These are phyloP conservation scores for Conoideocrella luteorostrata DNA, from an alignment of 2,329 filamentous ascomycete genomes.

Conservation along the genomic window DNA sequence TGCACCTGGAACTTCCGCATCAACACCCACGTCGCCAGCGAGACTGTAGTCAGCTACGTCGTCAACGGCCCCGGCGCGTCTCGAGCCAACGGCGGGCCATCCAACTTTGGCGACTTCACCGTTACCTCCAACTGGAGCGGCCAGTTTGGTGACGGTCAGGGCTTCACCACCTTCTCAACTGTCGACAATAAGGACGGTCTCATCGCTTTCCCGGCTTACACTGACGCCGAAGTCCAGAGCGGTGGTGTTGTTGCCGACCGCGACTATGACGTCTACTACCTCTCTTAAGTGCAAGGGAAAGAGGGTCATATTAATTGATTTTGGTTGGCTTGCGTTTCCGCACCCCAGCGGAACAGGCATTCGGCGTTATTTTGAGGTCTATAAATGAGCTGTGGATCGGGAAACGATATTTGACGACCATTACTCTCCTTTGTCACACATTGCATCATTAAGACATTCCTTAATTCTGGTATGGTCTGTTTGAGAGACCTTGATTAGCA, in stretches of 20 bases:
- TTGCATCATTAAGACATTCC: no score
- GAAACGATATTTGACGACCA: no score
- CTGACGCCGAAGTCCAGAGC: slow-evolving; percentile 39
- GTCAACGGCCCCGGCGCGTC: slow-evolving; percentile 29
- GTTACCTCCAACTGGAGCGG: slow-evolving; percentile 49
- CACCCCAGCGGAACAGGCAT: no score
- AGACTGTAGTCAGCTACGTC: slow-evolving; percentile 32
- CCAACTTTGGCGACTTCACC: slow-evolving; percentile 41
- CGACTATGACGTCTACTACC: background rate
- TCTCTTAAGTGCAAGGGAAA: no score
- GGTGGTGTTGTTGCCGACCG: slow-evolving; percentile 32
- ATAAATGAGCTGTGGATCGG: no score
- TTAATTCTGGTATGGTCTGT: no score
- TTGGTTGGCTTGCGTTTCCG: no score
- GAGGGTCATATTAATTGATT: no score
- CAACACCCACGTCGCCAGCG: slow-evolving; percentile 26
- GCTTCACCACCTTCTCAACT: slow-evolving; percentile 50
- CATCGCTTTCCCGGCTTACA: slow-evolving; percentile 48
- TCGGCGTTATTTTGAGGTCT: no score
- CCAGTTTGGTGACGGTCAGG: slow-evolving; percentile 43
- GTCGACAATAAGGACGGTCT: slow-evolving; percentile 33
- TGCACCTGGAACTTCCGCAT: slow-evolving; percentile 41
- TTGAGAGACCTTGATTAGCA: no score
- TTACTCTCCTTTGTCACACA: no score
- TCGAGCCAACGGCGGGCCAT: slow-evolving; percentile 32